Percentiles rank a stretch among this genome's conserved stretches.
phyloP scores from a whole-genome alignment of 768 basidiomycete genomes.

The Naganishia vishniacii region DNA sequence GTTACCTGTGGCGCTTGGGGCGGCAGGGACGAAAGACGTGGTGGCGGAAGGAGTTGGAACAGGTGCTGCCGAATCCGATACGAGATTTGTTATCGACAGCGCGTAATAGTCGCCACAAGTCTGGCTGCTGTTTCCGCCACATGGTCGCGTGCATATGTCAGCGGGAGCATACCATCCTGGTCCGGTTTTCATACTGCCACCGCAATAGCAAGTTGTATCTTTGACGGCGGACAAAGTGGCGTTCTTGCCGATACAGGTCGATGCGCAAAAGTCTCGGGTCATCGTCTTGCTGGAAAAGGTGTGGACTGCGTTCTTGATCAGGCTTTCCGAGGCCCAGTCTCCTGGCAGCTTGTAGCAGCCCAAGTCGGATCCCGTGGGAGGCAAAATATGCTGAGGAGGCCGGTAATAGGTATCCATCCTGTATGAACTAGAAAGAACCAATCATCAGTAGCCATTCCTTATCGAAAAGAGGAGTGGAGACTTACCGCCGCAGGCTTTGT shows the following conservation, averaged over 20 bases:
- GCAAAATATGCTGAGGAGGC: neutral
- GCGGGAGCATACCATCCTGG: conserved; percentile 29
- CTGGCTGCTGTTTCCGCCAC: conserved; percentile 35
- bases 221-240: conserved; percentile 33
- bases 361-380: neutral
- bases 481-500: neutral
- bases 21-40: too few relatives aligned
- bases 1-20: too few relatives aligned
- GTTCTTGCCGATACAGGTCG: conserved; percentile 28
- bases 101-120: conserved; percentile 35
- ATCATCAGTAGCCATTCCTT: too few relatives aligned
- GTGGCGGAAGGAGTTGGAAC: too few relatives aligned
- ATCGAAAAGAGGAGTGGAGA: neutral
- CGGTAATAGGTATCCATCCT: neutral
- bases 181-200: conserved; percentile 26
- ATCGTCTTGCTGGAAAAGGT: neutral
- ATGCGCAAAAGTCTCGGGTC: neutral
- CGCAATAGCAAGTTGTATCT: conserved; percentile 36
- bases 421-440: neutral
- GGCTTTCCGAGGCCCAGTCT: neutral
- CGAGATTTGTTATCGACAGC: too few relatives aligned
- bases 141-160: conserved; percentile 30
- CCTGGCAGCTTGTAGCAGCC: neutral
- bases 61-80: too few relatives aligned
- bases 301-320: neutral